phyloP scores from a whole-genome alignment of 2,329 filamentous ascomycete species.

The Cytospora schulzeri region DNA sequence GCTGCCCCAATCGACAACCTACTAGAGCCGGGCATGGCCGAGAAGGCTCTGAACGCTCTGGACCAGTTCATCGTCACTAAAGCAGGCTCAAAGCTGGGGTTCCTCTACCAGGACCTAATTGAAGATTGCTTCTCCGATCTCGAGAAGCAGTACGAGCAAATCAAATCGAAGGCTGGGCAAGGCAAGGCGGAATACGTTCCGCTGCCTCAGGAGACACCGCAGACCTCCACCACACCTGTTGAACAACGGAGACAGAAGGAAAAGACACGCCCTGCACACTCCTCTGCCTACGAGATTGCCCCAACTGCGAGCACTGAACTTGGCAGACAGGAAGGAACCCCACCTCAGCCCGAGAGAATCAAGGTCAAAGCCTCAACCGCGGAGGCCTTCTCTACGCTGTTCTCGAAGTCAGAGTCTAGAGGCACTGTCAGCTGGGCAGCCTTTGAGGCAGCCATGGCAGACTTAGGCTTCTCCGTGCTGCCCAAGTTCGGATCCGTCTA shows the following conservation, averaged over 20 bases:
- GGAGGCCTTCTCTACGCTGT: constrained; percentile 42
- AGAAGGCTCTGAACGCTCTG: constrained; percentile 39
- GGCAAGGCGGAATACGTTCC: constrained; percentile 30
- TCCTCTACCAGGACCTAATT: constrained; percentile 47
- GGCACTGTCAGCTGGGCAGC: constrained; percentile 37
- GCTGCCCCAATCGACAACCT: constrained; percentile 46
- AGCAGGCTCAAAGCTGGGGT: constrained; percentile 43
- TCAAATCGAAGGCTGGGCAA: constrained; percentile 31
- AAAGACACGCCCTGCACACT: constrained; percentile 45
- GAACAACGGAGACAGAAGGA: constrained; percentile 44
- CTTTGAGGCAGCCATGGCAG: constrained; percentile 40
- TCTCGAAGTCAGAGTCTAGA: constrained; percentile 34
- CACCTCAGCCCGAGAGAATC: constrained; percentile 29
- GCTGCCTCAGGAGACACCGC: constrained; percentile 25
- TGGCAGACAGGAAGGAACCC: neutral
- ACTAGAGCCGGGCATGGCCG: constrained; percentile 42
- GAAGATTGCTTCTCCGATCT: constrained; percentile 42
- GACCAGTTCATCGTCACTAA: constrained; percentile 43
- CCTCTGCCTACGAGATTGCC: constrained; percentile 39
- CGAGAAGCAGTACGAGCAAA: constrained; percentile 33
- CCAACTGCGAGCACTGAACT: neutral
- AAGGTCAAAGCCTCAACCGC: constrained; percentile 43
- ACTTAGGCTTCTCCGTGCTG: constrained; percentile 41
- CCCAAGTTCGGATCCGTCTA: constrained; percentile 46
- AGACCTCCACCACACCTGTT: constrained; percentile 32